These are phyloP conservation scores for Suillus subalutaceus DNA, from an alignment of 768 basidiomycete species.

Conservation along the genomic window DNA sequence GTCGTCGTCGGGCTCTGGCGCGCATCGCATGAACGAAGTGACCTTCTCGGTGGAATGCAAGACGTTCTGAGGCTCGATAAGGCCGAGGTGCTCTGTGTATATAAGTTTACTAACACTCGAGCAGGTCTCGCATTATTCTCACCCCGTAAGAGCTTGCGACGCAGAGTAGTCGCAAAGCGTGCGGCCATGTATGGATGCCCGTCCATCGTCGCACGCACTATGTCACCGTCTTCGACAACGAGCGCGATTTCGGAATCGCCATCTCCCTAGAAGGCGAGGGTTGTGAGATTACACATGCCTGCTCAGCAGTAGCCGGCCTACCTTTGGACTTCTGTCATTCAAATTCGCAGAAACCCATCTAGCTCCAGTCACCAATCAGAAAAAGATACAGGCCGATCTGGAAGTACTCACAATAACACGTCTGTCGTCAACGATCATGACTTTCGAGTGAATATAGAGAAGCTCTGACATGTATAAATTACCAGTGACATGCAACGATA, in stretches of 20 bases:
- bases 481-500: slow-evolving; percentile 9
- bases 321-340: slow-evolving; percentile 86
- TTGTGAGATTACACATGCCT: not conserved
- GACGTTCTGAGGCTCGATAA: slow-evolving; percentile 71
- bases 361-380: slow-evolving; percentile 10
- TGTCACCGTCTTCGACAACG: slow-evolving; percentile 86
- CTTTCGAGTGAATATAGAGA: slow-evolving; percentile 82
- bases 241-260: slow-evolving; percentile 95
- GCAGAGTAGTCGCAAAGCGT: slow-evolving; percentile 82
- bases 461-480: slow-evolving; percentile 67
- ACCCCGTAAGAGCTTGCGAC: slow-evolving; percentile 86
- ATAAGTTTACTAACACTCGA: slow-evolving; percentile 13
- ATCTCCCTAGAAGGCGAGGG: slow-evolving; percentile 59
- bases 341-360: slow-evolving; percentile 96
- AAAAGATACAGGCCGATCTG: not conserved
- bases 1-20: slow-evolving; percentile 70
- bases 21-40: slow-evolving; percentile 75
- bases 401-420: slow-evolving; percentile 73
- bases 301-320: slow-evolving; percentile 19
- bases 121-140: slow-evolving; percentile 18
- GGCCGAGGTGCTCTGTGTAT: slow-evolving; percentile 82
- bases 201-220: slow-evolving; percentile 77
- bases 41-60: slow-evolving; percentile 42
- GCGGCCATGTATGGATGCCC: slow-evolving; percentile 71
- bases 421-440: slow-evolving; percentile 95